These are phyloP conservation scores for Cocos nucifera DNA, from an alignment of 176 grass and related monocot genomes.

Conservation along the genomic window DNA sequence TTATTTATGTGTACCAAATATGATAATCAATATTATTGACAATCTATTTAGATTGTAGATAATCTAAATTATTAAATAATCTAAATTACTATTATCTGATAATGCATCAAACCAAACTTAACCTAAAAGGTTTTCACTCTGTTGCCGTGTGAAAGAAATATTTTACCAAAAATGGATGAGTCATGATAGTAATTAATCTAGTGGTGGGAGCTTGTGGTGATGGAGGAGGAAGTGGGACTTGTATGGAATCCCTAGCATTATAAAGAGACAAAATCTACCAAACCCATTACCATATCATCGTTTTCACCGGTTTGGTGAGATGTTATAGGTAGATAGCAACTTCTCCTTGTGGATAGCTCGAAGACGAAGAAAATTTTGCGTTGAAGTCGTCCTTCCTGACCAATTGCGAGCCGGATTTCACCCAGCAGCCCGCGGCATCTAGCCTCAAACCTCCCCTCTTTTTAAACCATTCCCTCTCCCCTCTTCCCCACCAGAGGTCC, in stretches of 20 bases:
- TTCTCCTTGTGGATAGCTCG: slow-evolving; percentile 4
- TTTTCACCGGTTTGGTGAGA: slow-evolving; percentile 25
- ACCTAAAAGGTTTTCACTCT: too few species aligned
- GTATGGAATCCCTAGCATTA: not conserved
- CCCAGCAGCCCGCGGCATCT: slow-evolving; percentile 16
- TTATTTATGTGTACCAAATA: too few species aligned
- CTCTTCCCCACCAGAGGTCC: not conserved
- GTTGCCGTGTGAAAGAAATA: too few species aligned
- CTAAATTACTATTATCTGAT: too few species aligned
- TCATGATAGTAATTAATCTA: too few species aligned
- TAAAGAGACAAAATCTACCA: not conserved
- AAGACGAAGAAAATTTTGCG: not conserved
- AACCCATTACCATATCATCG: slow-evolving; percentile 1
- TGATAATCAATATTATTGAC: too few species aligned
- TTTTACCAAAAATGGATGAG: too few species aligned
- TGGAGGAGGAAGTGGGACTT: too few species aligned
- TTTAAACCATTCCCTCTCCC: slow-evolving; percentile 26
- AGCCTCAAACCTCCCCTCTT: slow-evolving; percentile 25
- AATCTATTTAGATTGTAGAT: too few species aligned
- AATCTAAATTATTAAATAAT: too few species aligned
- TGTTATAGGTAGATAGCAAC: slow-evolving; percentile 12
- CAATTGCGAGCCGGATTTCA: slow-evolving; percentile 9
- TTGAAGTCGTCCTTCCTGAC: slow-evolving; percentile 26
- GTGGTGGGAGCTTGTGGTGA: too few species aligned
- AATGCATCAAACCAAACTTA: too few species aligned